Conservation (phyloP, 2,329 filamentous ascomycete species). For the Apiospora arundinis region DNA sequence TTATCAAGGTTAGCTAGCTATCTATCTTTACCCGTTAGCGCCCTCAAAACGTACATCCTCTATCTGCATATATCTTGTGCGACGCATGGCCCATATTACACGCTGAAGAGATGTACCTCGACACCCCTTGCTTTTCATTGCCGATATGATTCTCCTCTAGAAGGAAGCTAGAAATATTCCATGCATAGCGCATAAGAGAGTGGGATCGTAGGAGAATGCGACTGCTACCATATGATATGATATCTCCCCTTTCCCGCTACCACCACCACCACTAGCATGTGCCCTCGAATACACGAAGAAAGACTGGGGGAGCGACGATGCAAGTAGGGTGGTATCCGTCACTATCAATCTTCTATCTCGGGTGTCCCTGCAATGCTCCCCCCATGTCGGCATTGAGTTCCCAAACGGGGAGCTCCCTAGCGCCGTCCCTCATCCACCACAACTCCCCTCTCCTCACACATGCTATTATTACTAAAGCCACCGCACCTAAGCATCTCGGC, state of each 20-base stretch:
- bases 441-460: not conserved
- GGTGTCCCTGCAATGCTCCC: not conserved
- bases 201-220: not conserved
- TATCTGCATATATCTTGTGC: not conserved
- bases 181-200: not conserved
- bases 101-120: not conserved
- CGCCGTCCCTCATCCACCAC: not conserved
- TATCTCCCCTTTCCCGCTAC: constrained; percentile 6
- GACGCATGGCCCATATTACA: not conserved
- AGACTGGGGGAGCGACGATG: not conserved
- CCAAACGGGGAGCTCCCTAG: constrained; percentile 16
- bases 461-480: not conserved
- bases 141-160: constrained; percentile 5
- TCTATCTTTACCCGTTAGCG: not conserved
- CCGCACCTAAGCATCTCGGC: constrained; percentile 6
- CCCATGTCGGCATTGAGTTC: constrained; percentile 15
- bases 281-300: not conserved
- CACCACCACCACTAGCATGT: not conserved
- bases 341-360: constrained; percentile 7
- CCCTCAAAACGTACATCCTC: not conserved
- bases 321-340: constrained; percentile 7
- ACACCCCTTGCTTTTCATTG: not conserved
- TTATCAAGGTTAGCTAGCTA: not conserved
- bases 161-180: constrained; percentile 17
- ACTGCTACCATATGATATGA: not conserved